These are phyloP conservation scores for Phytophthora hibernalis DNA, from an alignment of 352 stramenopile genomes.

Conservation along the genomic window DNA sequence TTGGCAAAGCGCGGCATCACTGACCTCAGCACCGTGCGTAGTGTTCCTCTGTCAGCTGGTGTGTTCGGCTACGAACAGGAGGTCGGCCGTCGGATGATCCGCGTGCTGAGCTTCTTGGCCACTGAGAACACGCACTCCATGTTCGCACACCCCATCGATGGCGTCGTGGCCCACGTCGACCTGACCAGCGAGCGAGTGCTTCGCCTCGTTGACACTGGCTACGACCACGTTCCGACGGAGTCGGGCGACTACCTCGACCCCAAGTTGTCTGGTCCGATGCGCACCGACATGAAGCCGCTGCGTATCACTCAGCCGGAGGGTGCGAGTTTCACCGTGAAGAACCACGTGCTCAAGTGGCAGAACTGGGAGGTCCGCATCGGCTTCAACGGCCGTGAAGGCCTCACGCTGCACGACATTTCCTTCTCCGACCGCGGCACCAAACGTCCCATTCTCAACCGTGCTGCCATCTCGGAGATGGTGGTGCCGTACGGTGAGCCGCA, in stretches of 20 bases:
- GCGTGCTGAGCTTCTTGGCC: conserved; percentile 43
- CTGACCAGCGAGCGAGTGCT: conserved; percentile 38
- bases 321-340: conserved; percentile 65
- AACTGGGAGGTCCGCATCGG: conserved; percentile 80
- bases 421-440: conserved; percentile 39
- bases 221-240: conserved; percentile 40
- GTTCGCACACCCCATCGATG: conserved; percentile 48
- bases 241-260: conserved; percentile 47
- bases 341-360: conserved; percentile 73
- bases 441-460: conserved; percentile 62
- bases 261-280: conserved; percentile 37
- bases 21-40: conserved; percentile 36
- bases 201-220: conserved; percentile 42
- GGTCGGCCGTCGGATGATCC: conserved; percentile 42
- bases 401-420: conserved; percentile 72
- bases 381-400: conserved; percentile 80
- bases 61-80: conserved; percentile 41
- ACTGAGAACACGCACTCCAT: conserved; percentile 43
- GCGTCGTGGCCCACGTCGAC: conserved; percentile 45
- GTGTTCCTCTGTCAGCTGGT: conserved; percentile 37
- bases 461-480: conserved; percentile 77
- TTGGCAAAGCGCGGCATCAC: conserved; percentile 37
- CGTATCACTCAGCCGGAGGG: conserved; percentile 72
- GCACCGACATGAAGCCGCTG: conserved; percentile 53
- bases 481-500: conserved; percentile 76